Conservation (phyloP, 164 flowering plant species). For the Aristolochia contorta region DNA sequence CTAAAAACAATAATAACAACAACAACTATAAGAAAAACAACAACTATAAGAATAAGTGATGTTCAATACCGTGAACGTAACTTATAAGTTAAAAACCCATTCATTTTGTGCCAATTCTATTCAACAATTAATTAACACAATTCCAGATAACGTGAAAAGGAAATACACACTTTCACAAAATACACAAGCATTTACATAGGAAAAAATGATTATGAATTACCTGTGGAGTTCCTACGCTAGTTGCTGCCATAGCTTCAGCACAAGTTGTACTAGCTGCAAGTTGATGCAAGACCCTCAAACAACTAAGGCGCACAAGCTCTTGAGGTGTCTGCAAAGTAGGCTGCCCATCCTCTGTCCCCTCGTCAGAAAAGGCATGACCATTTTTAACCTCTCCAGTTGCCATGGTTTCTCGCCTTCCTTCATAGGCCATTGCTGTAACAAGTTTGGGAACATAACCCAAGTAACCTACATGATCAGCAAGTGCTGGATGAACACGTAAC, state of each 20-base stretch:
- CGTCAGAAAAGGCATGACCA: constrained; percentile 26
- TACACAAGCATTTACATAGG: neutral
- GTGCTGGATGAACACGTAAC: constrained; percentile 93
- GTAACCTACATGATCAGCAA: constrained; percentile 96
- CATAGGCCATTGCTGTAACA: constrained; percentile 93
- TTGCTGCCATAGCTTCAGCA: constrained; percentile 99
- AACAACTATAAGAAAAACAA: neutral
- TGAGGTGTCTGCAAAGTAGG: constrained; percentile 66
- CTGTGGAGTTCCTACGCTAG: constrained; percentile 96
- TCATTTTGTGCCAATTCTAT: too few species aligned
- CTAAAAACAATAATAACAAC: neutral
- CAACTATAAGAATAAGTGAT: neutral
- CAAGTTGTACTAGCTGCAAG: constrained; percentile 97
- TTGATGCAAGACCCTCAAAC: constrained; percentile 93
- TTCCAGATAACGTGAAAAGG: neutral
- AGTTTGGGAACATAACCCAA: constrained; percentile 99
- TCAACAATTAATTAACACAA: too few species aligned
- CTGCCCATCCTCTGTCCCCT: constrained; percentile 52
- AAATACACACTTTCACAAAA: neutral
- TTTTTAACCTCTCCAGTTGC: constrained; percentile 49
- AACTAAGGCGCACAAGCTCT: constrained; percentile 96
- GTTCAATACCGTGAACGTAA: too few species aligned
- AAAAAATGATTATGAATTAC: constrained; percentile 22
- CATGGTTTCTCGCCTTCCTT: constrained; percentile 94
- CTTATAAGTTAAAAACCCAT: too few species aligned